Evolutionary conservation across 257 asterid genomes (phyloP), one percentile per base, ranked within the genome.

Genomic region (Haberlea rhodopensis): DNA sequence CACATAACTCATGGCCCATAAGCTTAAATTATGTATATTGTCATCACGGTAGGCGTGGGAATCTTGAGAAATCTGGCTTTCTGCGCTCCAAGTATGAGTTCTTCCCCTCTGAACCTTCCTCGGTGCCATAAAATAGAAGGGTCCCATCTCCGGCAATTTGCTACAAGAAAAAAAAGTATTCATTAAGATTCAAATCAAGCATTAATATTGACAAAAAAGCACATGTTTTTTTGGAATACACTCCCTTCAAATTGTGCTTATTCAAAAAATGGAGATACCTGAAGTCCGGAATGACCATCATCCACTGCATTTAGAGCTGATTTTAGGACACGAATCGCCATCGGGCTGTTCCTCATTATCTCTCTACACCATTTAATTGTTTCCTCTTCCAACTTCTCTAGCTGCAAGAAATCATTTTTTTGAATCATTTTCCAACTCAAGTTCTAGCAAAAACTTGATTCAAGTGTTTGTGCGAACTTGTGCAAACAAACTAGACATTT

Each of bases 211-310:
- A n/a, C n/a, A n/a, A n/a, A n/a, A n/a, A n/a, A n/a, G n/a, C n/a
- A n/a, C n/a, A n/a, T n/a, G n/a, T n/a, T n/a, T n/a, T n/a, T n/a
- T n/a, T n/a, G n/a, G n/a, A n/a, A n/a, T n/a, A n/a, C n/a, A n/a
- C n/a, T n/a, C n/a, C n/a, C n/a, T n/a, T n/a, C n/a, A n/a, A n/a
- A n/a, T 8, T 8, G 11, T 32, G 40, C 7, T 32, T 8, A 2
- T 32, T 8, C 40, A 32, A 32, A 13, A 32, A 32, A 32, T 7
- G 13, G 46, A 28, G 21, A 21, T 79, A 87, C 98, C 98, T 91
- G 98, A 72, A 92, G 96, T 59, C 99, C 99, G 37, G 96, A 78
- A 73, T 87, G 95, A 1, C 97, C 99, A 74, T 92, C 99, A 57
- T 92, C 99, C 18, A 78, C 87, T 28, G 99, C 97, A 78, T 92